Conservation (phyloP, 768 basidiomycete genomes). For the Candolleomyces eurysporus region DNA sequence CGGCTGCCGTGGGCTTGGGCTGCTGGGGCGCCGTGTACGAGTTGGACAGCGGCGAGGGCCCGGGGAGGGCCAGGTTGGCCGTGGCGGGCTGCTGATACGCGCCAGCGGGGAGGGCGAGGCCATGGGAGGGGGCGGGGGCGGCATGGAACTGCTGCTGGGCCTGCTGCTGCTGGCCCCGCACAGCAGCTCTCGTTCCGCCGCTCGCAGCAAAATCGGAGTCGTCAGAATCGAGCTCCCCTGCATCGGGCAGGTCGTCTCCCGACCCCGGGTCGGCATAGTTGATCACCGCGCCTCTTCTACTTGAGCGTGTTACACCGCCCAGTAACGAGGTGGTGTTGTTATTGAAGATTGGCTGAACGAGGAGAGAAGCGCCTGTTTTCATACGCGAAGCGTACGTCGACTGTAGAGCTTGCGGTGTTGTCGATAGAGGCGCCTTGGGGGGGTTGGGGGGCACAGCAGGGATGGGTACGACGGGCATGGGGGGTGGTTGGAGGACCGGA, state of each 20-base stretch:
- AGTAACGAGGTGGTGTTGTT: constrained; percentile 36
- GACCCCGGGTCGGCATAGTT: constrained; percentile 89
- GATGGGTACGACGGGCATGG: constrained; percentile 26
- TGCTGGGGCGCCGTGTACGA: constrained; percentile 45
- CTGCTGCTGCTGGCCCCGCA: constrained; percentile 46
- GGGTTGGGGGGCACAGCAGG: constrained; percentile 44
- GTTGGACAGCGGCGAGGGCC: constrained; percentile 56
- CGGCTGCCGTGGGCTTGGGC: constrained; percentile 26
- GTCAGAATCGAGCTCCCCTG: constrained; percentile 79
- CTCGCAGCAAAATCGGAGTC: constrained; percentile 80
- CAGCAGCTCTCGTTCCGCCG: constrained; percentile 55
- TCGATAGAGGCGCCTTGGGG: constrained; percentile 56
- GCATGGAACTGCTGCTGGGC: constrained; percentile 38
- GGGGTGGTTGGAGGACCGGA: too few relatives aligned
- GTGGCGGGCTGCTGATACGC: constrained; percentile 51
- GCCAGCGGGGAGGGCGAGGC: constrained; percentile 59
- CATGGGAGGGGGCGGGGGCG: constrained; percentile 34
- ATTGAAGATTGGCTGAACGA: constrained; percentile 80
- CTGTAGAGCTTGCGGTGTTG: constrained; percentile 65
- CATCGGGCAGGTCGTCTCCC: constrained; percentile 78
- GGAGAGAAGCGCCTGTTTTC: constrained; percentile 82
- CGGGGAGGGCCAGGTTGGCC: constrained; percentile 44
- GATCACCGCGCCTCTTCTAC: constrained; percentile 65
- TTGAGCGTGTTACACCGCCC: constrained; percentile 36
- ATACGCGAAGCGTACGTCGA: constrained; percentile 90